Evolutionary conservation across 2,329 filamentous ascomycete genomes (phyloP), one percentile per base, ranked within the genome.

Genomic region (Aspergillus sp.): DNA sequence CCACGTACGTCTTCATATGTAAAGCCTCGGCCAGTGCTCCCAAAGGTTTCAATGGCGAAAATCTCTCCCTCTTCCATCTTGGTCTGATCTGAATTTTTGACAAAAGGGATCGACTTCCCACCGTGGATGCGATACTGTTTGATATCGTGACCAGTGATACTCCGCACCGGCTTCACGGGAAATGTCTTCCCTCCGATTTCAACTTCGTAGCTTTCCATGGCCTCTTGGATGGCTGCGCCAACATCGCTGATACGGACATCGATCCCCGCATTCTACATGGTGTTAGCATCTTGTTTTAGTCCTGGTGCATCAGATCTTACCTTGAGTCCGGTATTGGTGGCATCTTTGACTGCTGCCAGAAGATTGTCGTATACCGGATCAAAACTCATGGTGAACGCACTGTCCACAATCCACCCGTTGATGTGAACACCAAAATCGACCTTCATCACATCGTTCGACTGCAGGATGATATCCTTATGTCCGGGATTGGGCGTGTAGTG

Each of bases 351-450:
- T 3, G 90, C 87, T 45, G 83, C 80, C 37, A 93, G 82, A 27
- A 93, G 80, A 68, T 88, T 88, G 73, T 93, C 88, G 73, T 91
- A 93, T 63, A 82, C 83, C 23, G 84, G 85, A 67, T 93, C 87
- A 69, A 90, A 93, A 0, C 89, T 82, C 74, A 93, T 80, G 9
- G 90, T 93, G 70, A 92, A 93, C 6, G 90, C 90, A 63, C 86
- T 90, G 77, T 93, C 90, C 57, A 93, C 89, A 69, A 93, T 93
- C 64, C 86, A 83, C 4, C 90, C 90, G 68, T 89, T 90, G 68
- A 93, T 83, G 71, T 93, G 90, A 31, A 93, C 90, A 49, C 90
- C 90, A 68, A 92, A 90, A 68, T 93, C 90, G 7, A 93, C 86
- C 74, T 91, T 93, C 82, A 93, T 84, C 37, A 96, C 90, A 70